phyloP scores from a whole-genome alignment of 768 basidiomycete species.

The Lentinula boryana region DNA sequence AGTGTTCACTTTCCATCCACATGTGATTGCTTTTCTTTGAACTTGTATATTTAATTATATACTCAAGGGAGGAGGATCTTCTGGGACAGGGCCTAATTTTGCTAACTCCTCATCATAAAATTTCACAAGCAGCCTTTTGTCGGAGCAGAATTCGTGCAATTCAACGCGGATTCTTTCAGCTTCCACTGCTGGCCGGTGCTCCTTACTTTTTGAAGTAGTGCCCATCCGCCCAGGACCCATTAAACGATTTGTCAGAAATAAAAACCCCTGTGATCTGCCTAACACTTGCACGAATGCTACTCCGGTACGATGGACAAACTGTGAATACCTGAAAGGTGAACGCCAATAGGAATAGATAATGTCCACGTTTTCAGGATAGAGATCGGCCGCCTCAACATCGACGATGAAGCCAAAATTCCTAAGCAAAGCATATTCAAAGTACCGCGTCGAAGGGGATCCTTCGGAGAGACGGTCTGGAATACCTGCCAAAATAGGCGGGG shows the following conservation, averaged over 20 bases:
- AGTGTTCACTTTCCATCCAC: no score
- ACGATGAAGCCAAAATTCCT: slow-evolving; percentile 76
- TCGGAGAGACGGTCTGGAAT: slow-evolving; percentile 64
- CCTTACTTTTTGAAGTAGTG: slow-evolving; percentile 46
- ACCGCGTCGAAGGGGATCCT: slow-evolving; percentile 58
- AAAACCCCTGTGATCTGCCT: slow-evolving; percentile 71
- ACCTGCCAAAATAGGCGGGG: slow-evolving; percentile 68
- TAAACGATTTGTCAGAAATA: slow-evolving; percentile 86
- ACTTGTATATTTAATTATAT: slow-evolving; percentile 14
- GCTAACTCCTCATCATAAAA: slow-evolving; percentile 77
- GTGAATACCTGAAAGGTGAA: slow-evolving; percentile 70
- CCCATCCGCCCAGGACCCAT: slow-evolving; percentile 69
- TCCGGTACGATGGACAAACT: slow-evolving; percentile 89
- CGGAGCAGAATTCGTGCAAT: slow-evolving; percentile 61
- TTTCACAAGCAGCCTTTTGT: slow-evolving; percentile 40
- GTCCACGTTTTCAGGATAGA: slow-evolving; percentile 79
- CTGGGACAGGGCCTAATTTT: slow-evolving; percentile 32
- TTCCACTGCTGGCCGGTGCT: slow-evolving; percentile 45
- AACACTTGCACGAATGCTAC: slow-evolving; percentile 87
- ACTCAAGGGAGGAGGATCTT: slow-evolving; percentile 51
- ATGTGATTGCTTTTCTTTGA: no score
- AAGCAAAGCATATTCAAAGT: slow-evolving; percentile 78
- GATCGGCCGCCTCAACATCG: slow-evolving; percentile 70
- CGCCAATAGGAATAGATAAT: slow-evolving; percentile 89
- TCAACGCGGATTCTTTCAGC: slow-evolving; percentile 59